Base-by-base conservation (phyloP, 2,329 filamentous ascomycete species). In the Aspergillus sp. region DNA sequence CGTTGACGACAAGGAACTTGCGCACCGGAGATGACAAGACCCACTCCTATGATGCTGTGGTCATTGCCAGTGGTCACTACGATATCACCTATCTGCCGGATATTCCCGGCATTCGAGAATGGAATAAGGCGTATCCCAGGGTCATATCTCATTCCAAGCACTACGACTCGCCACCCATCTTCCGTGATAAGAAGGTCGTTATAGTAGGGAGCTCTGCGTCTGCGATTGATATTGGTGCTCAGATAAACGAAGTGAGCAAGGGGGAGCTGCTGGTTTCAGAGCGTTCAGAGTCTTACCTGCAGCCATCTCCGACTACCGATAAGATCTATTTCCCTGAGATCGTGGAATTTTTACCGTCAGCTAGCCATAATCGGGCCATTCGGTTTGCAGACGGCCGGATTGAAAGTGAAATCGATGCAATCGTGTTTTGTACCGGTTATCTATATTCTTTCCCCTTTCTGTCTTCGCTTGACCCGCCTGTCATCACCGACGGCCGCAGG, bases 381-480 rank as follows among this genome's bases (percentile, higher is more conserved):
- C 73, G 77, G 27, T 88, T 94, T 53, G 74, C 76, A 37, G 77
- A 88, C 58, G 85, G 85, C 2, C 74, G 74, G 0, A 61, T 84
- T 7, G 86, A 89, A 60, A 70, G 70, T 3, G 72, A 83, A 30
- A 68, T 97, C 48, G 90, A 96, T 60, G 79, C 81, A 1, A 72
- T 96, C 5, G 64, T 97, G 23, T 96, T 91, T 67, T 90, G 88
- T 64, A 96, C 91, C 0, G 91, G 91, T 0, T 97, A 94, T 60
- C 80, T 95, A 48, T 95, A 88, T 68, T 83, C 84, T 4, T 86
- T 86, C 49, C 89, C 90, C 0, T 96, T 95, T 60, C 63, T 84
- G 3, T 64, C 67, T 2, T 64, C 64, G 0, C 60, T 81, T 3
- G 46, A 66, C 1, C 76, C 82, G 0, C 73, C 80, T 0, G 63